A percentile compares a stretch with the other conserved stretches of the same genome.
Conservation (phyloP, 495 filamentous ascomycete genomes). For the Opeltia flavorubescens region DNA sequence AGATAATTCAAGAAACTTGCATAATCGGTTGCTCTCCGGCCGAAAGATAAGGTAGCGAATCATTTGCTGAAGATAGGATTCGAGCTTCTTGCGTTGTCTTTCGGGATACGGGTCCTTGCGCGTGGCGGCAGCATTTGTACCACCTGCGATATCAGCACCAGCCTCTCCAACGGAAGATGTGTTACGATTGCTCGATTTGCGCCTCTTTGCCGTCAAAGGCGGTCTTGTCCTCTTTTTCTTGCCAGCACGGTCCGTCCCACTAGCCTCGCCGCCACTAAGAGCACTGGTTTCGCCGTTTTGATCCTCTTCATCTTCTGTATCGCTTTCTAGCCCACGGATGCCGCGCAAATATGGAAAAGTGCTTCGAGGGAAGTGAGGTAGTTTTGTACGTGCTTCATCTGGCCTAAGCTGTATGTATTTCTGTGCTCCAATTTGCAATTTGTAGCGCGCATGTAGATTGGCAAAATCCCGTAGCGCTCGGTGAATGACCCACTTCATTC, state of each 20-base stretch:
- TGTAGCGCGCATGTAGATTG: conserved; percentile 88
- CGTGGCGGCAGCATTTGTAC: conserved; percentile 16
- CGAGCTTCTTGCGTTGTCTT: conserved; percentile 72
- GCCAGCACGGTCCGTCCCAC: conserved; percentile 37
- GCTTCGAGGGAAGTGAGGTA: conserved; percentile 77
- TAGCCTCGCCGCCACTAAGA: conserved; percentile 40
- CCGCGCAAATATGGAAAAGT: conserved; percentile 86
- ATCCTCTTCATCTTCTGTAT: conserved; percentile 82
- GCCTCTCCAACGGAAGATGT: conserved; percentile 32
- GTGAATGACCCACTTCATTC: conserved; percentile 95
- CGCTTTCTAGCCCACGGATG: conserved; percentile 62
- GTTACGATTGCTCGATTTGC: conserved; percentile 28
- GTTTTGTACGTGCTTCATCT: conserved; percentile 42
- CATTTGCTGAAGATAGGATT: conserved; percentile 87
- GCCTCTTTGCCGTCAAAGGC: conserved; percentile 36
- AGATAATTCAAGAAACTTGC: conserved; percentile 90
- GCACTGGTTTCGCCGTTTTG: conserved; percentile 44
- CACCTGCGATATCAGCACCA: conserved; percentile 27
- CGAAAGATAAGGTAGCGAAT: conserved; percentile 91
- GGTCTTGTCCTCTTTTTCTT: conserved; percentile 53
- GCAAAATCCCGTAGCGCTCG: conserved; percentile 78
- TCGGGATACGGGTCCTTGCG: conserved; percentile 44
- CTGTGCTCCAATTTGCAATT: conserved; percentile 64
- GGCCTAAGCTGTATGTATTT: conserved; percentile 54
- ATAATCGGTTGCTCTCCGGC: conserved; percentile 86